Percentiles rank a stretch among this genome's conserved stretches.
Conservation (phyloP, 2,329 filamentous ascomycete species). For the Cryphonectria japonica region DNA sequence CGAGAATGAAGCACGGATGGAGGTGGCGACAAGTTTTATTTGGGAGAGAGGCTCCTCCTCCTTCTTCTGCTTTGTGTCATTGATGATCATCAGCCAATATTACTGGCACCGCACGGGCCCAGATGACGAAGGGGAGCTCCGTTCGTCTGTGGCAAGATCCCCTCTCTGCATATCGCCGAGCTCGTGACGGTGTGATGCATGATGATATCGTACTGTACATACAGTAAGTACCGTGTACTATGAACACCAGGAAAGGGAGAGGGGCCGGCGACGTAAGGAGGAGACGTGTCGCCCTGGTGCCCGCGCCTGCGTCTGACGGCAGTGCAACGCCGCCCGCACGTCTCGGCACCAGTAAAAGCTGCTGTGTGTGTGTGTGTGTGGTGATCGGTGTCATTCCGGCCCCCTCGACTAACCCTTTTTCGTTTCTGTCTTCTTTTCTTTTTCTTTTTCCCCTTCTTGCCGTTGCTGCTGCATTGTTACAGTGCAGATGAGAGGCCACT, state of each 20-base stretch:
- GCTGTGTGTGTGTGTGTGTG: neutral
- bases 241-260: neutral
- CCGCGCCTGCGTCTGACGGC: conserved; percentile 12
- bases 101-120: neutral
- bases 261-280: neutral
- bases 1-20: neutral
- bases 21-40: neutral
- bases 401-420: neutral
- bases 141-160: neutral
- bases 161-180: conserved; percentile 1
- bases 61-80: neutral
- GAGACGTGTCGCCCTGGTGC: conserved; percentile 3
- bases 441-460: neutral
- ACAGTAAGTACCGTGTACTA: neutral
- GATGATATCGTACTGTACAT: too few species aligned
- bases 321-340: conserved; percentile 25
- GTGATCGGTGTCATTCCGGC: neutral
- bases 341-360: conserved; percentile 21
- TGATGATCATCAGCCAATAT: neutral
- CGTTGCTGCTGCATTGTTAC: conserved; percentile 8
- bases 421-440: neutral
- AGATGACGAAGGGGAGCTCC: neutral
- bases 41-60: neutral
- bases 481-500: conserved; percentile 1
- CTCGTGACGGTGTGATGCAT: neutral